Evolutionary conservation across 352 stramenopile genomes (phyloP).

Genomic region (Phytophthora pisi): DNA sequence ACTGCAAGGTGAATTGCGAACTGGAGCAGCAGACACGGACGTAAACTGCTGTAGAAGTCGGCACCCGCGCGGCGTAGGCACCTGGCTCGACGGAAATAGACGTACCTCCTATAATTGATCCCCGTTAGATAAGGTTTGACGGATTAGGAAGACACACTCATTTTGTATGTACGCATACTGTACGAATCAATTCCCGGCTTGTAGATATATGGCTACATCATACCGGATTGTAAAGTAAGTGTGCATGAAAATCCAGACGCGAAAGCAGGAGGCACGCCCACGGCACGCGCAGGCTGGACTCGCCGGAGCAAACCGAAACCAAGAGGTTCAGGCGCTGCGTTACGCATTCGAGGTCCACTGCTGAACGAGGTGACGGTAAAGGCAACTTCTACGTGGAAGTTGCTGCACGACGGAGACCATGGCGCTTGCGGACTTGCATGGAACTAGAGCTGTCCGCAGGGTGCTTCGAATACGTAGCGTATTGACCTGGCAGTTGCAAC

Average conservation of each 20-base stretch:
- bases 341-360: too few relatives aligned
- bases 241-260: conserved; percentile 38
- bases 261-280: conserved; percentile 11
- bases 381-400: conserved; percentile 7
- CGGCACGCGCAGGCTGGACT: conserved; percentile 24
- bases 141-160: background rate
- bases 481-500: too few relatives aligned
- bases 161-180: background rate
- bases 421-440: too few relatives aligned
- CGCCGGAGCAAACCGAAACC: conserved; percentile 6
- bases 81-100: conserved; percentile 30
- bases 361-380: too few relatives aligned
- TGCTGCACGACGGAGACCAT: too few relatives aligned
- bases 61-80: conserved; percentile 31
- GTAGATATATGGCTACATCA: background rate
- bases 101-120: background rate
- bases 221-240: conserved; percentile 13
- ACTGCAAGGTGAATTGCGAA: conserved; percentile 30
- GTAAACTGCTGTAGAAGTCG: conserved; percentile 23
- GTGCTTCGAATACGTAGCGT: too few relatives aligned
- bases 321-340: too few relatives aligned
- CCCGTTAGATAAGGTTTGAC: background rate
- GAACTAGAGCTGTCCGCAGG: too few relatives aligned
- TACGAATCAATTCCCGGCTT: background rate
- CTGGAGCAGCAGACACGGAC: conserved; percentile 13